Evolutionary conservation across 148 eudicot species (phyloP).

Genomic region (Polygonum aviculare): DNA sequence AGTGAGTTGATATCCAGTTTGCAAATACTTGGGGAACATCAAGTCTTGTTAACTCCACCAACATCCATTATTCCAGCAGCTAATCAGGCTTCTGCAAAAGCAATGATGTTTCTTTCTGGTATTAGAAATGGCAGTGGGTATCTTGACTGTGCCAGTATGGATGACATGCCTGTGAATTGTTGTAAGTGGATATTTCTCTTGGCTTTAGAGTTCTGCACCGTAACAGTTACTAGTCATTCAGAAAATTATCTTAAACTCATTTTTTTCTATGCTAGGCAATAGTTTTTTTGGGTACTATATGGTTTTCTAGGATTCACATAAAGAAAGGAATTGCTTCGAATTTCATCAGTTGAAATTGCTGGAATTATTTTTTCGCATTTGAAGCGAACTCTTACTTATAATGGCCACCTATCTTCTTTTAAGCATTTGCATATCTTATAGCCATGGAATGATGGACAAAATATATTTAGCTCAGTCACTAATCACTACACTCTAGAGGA

Average conservation of each 20-base stretch:
- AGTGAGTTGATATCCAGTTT: conserved; percentile 63
- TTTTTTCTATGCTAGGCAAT: too few relatives aligned
- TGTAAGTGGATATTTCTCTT: conserved; percentile 38
- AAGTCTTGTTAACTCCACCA: conserved; percentile 77
- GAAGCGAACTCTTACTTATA: too few relatives aligned
- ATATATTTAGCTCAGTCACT: not conserved
- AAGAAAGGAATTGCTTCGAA: too few relatives aligned
- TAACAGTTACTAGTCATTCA: too few relatives aligned
- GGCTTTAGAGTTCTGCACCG: not conserved
- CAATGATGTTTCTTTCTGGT: conserved; percentile 75
- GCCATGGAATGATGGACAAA: not conserved
- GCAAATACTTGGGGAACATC: conserved; percentile 71
- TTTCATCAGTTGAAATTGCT: too few relatives aligned
- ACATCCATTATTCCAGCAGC: conserved; percentile 42
- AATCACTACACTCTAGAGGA: not conserved
- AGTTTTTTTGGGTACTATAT: too few relatives aligned
- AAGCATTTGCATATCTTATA: not conserved
- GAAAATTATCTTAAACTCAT: too few relatives aligned
- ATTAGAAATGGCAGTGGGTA: conserved; percentile 51
- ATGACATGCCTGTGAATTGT: conserved; percentile 57
- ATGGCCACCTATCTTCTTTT: not conserved
- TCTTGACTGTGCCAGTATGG: conserved; percentile 60
- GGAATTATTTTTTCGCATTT: too few relatives aligned
- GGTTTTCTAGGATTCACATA: too few relatives aligned
- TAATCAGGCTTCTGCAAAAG: conserved; percentile 90